Evolutionary conservation across 2,329 filamentous ascomycete genomes (phyloP), one percentile per base, ranked within the genome.

Genomic region (Trichoderma arundinaceum): DNA sequence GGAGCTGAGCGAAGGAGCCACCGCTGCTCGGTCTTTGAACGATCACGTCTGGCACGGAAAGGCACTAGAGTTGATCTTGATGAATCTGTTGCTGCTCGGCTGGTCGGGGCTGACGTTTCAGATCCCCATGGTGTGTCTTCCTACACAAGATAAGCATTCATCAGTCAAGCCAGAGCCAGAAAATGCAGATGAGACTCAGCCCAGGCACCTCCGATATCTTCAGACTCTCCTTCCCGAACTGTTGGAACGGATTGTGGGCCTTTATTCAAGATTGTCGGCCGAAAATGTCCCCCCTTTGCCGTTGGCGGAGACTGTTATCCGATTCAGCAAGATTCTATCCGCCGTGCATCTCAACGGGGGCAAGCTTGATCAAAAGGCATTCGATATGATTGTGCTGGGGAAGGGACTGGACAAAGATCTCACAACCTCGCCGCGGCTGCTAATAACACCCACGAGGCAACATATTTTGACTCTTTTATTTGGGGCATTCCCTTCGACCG

Each of bases 41-140:
- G 95, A 99, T 77, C 92, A 97, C 77, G 77, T 98, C n/a, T 99
- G 95, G 94, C 92, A 97, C 78, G 95, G 92, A 17, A 98, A 98
- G 78, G 94, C 92, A 1, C 82, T 99, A 19, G 96, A 99, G 75
- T 88, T 94, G 33, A 92, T 96, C 67, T 81, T 95, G 53, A 84
- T 96, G 32, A 92, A 90, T 73, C 84, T 98, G 70, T 74, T 98
- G 46, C 86, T 98, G 72, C 87, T 96, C 68, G 91, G 89, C 35
- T 97, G 93, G 91, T 86, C 90, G 41, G 90, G 89, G 4, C 83
- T 94, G 72, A 91, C 95, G 73, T 98, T 98, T 72, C 85, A 89
- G 72, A 85, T 95, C n/a, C 87, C 87, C 2, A 76, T 80, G 9
- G 77, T 89, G 15, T 85, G 86, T 68, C 80, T 78, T 70, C 82